phyloP scores from a whole-genome alignment of 108 stramenopile species.

The Skeletonema tropicum region DNA sequence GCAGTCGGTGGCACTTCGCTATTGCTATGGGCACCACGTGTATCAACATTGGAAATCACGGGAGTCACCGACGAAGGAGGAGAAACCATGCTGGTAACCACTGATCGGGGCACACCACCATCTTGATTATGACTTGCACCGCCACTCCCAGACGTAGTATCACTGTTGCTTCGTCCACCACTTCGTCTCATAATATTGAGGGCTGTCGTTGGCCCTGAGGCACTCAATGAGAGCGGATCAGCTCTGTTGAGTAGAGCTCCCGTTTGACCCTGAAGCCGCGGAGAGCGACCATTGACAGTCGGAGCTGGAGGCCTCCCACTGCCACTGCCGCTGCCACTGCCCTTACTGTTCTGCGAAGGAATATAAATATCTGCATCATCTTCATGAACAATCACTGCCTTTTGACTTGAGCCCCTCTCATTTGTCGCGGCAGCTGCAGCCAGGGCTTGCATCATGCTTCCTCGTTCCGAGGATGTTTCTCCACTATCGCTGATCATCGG shows the following conservation, averaged over 20 bases:
- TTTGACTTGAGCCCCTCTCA: neutral
- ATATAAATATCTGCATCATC: neutral
- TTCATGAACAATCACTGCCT: neutral
- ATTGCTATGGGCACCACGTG: neutral
- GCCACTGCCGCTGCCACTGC: neutral
- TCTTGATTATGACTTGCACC: slow-evolving; percentile 2
- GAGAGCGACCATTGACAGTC: neutral
- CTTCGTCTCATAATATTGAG: slow-evolving; percentile 1
- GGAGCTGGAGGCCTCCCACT: neutral
- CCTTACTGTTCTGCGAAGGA: neutral
- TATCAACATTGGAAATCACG: neutral
- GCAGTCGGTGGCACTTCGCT: neutral
- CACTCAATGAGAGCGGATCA: neutral
- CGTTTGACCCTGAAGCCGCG: neutral
- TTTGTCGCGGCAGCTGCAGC: neutral
- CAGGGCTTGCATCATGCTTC: neutral
- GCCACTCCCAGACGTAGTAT: neutral
- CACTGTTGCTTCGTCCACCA: neutral
- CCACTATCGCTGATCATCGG: slow-evolving; percentile 6
- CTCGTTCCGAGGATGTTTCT: slow-evolving; percentile 9
- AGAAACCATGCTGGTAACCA: neutral
- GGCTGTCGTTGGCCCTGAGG: neutral
- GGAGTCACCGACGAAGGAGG: neutral
- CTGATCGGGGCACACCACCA: neutral
- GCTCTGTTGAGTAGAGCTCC: neutral